phyloP scores from a whole-genome alignment of 164 flowering plant genomes.

The Magnolia officinalis region DNA sequence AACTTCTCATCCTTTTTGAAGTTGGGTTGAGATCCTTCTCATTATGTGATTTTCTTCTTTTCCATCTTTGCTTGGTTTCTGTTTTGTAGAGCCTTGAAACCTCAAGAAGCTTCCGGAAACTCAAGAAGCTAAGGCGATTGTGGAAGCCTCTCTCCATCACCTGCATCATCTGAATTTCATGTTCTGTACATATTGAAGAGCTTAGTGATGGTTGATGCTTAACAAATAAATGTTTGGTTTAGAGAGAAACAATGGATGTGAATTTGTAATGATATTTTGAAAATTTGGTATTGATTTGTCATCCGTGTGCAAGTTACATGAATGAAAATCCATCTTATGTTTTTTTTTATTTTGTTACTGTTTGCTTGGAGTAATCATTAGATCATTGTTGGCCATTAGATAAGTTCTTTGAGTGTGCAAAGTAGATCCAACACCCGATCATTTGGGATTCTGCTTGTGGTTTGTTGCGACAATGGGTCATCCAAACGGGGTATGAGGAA shows the following conservation, averaged over 20 bases:
- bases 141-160: conserved; percentile 9
- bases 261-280: not conserved
- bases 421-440: too few relatives aligned
- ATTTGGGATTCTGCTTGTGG: not conserved
- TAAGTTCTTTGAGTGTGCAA: too few relatives aligned
- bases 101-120: conserved; percentile 14
- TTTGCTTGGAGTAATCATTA: not conserved
- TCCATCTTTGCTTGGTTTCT: not conserved
- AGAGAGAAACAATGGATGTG: not conserved
- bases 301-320: not conserved
- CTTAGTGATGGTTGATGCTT: not conserved
- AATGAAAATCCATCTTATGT: not conserved
- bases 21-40: not conserved
- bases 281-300: not conserved
- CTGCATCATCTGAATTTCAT: conserved; percentile 11
- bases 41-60: not conserved
- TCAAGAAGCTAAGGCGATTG: conserved; percentile 6
- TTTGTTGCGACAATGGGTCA: not conserved
- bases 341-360: not conserved
- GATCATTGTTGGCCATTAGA: not conserved
- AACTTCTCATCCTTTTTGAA: too few relatives aligned
- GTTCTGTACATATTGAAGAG: conserved; percentile 25
- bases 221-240: conserved; percentile 8
- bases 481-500: too few relatives aligned
- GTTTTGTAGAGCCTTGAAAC: conserved; percentile 23